Evolutionary conservation across 129 eudicot species (phyloP).

Genomic region (Tagetes erecta): DNA sequence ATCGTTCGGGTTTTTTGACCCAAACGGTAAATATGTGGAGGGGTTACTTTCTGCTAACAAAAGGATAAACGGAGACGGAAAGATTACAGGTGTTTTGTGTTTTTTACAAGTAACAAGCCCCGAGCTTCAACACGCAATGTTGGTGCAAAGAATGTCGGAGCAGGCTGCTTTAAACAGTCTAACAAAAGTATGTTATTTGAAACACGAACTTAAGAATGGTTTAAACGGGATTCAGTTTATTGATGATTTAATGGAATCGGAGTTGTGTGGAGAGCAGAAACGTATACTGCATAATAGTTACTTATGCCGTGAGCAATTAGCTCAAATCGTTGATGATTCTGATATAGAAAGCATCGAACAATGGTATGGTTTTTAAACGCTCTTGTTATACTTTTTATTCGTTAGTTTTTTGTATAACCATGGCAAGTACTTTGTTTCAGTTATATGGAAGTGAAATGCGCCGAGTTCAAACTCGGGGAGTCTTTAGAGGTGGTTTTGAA

Average conservation of each 20-base stretch:
- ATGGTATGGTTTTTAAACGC: conserved; percentile 49
- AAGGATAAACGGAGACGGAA: conserved; percentile 61
- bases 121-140: conserved; percentile 76
- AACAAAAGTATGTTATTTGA: conserved; percentile 58
- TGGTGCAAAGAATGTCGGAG: conserved; percentile 62
- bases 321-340: conserved; percentile 57
- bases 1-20: conserved; percentile 59
- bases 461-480: conserved; percentile 75
- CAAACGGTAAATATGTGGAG: conserved; percentile 59
- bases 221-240: conserved; percentile 58
- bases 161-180: conserved; percentile 66
- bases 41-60: conserved; percentile 75
- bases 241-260: conserved; percentile 56
- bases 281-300: conserved; percentile 50
- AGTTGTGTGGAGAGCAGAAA: conserved; percentile 53
- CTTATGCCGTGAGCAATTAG: conserved; percentile 69
- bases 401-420: not conserved
- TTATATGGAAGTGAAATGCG: conserved; percentile 54
- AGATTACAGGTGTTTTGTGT: conserved; percentile 70
- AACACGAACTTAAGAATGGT: conserved; percentile 57
- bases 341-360: conserved; percentile 76
- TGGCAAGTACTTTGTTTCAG: conserved; percentile 39
- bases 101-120: conserved; percentile 80
- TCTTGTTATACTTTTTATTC: not conserved
- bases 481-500: conserved; percentile 68